Conservation (phyloP, 1,284 basidiomycete genomes). For the Rhodotorula sp. region DNA sequence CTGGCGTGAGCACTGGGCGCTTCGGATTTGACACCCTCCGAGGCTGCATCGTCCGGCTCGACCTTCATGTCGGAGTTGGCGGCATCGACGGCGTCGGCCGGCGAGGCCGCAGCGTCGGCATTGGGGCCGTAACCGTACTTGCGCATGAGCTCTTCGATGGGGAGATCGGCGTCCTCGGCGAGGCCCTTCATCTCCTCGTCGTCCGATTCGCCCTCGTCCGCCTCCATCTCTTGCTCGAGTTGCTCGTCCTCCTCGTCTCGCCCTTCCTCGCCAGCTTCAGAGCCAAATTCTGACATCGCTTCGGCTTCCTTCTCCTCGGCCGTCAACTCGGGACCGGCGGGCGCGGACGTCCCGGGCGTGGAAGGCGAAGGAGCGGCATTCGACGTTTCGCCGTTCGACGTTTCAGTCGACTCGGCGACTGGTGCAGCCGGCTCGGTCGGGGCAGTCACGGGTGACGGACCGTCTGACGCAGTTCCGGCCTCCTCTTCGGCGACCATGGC, state of each 20-base stretch:
- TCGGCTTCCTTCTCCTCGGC: slow-evolving; percentile 50
- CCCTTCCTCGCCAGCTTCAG: slow-evolving; percentile 29
- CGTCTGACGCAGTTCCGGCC: slow-evolving; percentile 12
- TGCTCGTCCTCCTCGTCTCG: slow-evolving; percentile 48
- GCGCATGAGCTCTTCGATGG: slow-evolving; percentile 57
- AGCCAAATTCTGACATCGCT: slow-evolving; percentile 40
- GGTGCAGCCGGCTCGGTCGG: background rate
- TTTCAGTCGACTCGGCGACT: background rate
- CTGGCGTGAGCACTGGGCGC: background rate
- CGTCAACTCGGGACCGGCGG: slow-evolving; percentile 46
- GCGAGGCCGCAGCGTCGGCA: background rate
- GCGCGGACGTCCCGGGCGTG: slow-evolving; percentile 11
- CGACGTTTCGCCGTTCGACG: background rate
- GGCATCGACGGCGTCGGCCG: background rate
- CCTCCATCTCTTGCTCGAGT: slow-evolving; percentile 52
- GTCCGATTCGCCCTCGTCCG: slow-evolving; percentile 49
- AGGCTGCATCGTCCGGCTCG: slow-evolving; percentile 9
- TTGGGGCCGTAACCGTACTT: slow-evolving; percentile 53
- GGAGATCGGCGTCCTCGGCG: slow-evolving; percentile 55
- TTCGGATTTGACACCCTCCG: background rate
- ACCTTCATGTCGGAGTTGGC: slow-evolving; percentile 20
- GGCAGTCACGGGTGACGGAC: background rate
- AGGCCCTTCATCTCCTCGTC: slow-evolving; percentile 56
- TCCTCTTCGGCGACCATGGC: slow-evolving; percentile 34
- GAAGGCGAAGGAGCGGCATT: slow-evolving; percentile 8